Evolutionary conservation across 768 basidiomycete species (phyloP).

Genomic region (Cantharellus anzutake): DNA sequence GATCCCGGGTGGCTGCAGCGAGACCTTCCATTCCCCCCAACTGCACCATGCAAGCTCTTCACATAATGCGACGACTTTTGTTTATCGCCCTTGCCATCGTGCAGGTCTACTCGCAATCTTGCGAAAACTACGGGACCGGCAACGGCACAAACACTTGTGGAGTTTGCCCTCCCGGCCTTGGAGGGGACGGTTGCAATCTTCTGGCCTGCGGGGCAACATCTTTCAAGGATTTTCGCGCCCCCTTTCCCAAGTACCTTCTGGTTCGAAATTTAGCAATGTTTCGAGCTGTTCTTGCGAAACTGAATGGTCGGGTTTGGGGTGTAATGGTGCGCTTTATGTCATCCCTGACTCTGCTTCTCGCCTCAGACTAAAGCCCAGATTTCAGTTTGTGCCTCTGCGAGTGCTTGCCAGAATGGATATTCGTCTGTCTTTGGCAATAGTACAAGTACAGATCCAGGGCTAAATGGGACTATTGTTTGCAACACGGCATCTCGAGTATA

Average conservation of each 20-base stretch:
- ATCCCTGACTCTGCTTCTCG: neutral
- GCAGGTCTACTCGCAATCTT: slow-evolving; percentile 25
- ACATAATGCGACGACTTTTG: no score
- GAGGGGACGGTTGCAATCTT: slow-evolving; percentile 45
- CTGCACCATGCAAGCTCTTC: no score
- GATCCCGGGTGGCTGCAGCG: no score
- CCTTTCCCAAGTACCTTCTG: slow-evolving; percentile 25
- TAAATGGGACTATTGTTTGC: slow-evolving; percentile 54
- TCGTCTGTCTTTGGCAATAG: slow-evolving; percentile 22
- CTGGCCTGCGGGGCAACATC: slow-evolving; percentile 68
- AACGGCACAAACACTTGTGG: slow-evolving; percentile 38
- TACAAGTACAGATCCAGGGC: slow-evolving; percentile 9
- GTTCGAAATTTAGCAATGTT: slow-evolving; percentile 35
- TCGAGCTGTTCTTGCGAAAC: slow-evolving; percentile 50
- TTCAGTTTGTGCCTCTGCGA: slow-evolving; percentile 42
- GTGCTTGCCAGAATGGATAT: slow-evolving; percentile 51
- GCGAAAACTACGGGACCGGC: slow-evolving; percentile 47
- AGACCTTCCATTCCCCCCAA: no score
- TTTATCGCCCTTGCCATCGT: no score
- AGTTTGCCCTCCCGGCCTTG: slow-evolving; percentile 67
- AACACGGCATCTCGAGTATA: slow-evolving; percentile 51
- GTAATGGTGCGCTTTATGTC: slow-evolving; percentile 25
- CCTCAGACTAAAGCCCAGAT: neutral
- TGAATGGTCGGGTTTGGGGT: slow-evolving; percentile 63
- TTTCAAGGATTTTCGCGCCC: slow-evolving; percentile 50